Base-by-base conservation (phyloP, 345 rosid genomes). In the Moringa oleifera region DNA sequence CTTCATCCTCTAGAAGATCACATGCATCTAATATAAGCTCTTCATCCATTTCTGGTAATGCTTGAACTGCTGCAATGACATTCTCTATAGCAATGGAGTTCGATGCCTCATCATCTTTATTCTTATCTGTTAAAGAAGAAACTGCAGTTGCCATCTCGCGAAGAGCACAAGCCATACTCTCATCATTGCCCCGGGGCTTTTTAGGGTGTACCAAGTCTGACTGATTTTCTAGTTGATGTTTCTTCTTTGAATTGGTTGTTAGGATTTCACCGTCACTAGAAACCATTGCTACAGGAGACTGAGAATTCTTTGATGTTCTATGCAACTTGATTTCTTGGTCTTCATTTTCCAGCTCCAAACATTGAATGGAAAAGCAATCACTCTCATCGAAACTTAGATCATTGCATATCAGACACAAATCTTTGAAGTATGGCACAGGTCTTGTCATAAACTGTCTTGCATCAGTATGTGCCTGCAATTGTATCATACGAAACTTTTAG, bases 11-110 rank as follows among this genome's bases (percentile, higher is more conserved):
- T 11, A 86, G 76, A 45, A 88, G 76, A 75, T 91, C 96, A 61
- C 96, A 91, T 15, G 98, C 98, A 69, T 91, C 98, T 57, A 91
- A 57, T 75, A 89, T 75, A 53, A 88, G 87, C 49, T 91, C 98
- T 54, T 86, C 96, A 55, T 91, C 96, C 87, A 91, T 83, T 50
- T 83, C 90, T 18, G 91, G 85, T 55, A 89, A 72, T 1, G 77
- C 86, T 73, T 91, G 96, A 64, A 91, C 68, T 7, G 95, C 92
- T 64, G 63, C 80, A 62, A 91, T 72, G 0, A 73, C 89, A 11
- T 66, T 73, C 73, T 91, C 98, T 61, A 85, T 80, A 2, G 82
- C 58, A 28, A 75, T 20, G 6, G 72, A 53, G 74, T 78, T 68
- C 0, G 73, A 56, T 59, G 25, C 54, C 47, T 68, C 80, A 1